Base-by-base conservation (phyloP, 2,329 filamentous ascomycete genomes). In the Esteya vermicola region DNA sequence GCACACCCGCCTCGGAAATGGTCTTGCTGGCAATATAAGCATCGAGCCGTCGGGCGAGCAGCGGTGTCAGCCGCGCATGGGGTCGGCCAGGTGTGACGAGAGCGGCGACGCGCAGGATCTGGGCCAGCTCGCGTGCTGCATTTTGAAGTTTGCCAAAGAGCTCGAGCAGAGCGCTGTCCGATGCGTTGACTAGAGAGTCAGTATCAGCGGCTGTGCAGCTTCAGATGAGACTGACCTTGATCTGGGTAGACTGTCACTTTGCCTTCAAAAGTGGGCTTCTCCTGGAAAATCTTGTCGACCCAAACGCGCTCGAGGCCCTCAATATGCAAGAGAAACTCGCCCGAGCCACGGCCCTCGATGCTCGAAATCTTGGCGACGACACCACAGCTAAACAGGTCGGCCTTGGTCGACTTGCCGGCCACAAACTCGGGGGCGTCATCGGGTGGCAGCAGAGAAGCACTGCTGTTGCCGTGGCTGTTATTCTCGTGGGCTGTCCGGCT, bases 41-140 rank as follows among this genome's bases (percentile, higher is more conserved):
- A 53, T 96, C 88, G 33, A 98, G 73, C 39, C 88, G 76, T 38
- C 86, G 76, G 0, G 85, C 85, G 39, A 96, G 70, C n/a, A 89
- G 64, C 1, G 89, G 88, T 4, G 86, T 88, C 14, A 96, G 63
- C 4, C 71, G 70, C 1, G 75, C 70, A 19, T 72, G 67, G 36
- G 70, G 64, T 21, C 77, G 74, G 32, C 74, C 70, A 43, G 83
- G 75, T 16, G 83, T 78, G 14, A 95, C 67, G n/a, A 94, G 71
- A 2, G 86, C 84, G 2, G 85, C 88, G 7, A 96, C 72, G 38
- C 88, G 74, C 23, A 96, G 68, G 20, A 94, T 74, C 2, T 83
- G 81, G 20, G 96, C 73, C 32, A 96, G 74, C 58, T 96, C 89
- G 45, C 84, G 73, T 6, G 88, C 93, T 33, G 89, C 67, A 43